phyloP scores from a whole-genome alignment of 345 rosid genomes.

The Syzygium jambos region DNA sequence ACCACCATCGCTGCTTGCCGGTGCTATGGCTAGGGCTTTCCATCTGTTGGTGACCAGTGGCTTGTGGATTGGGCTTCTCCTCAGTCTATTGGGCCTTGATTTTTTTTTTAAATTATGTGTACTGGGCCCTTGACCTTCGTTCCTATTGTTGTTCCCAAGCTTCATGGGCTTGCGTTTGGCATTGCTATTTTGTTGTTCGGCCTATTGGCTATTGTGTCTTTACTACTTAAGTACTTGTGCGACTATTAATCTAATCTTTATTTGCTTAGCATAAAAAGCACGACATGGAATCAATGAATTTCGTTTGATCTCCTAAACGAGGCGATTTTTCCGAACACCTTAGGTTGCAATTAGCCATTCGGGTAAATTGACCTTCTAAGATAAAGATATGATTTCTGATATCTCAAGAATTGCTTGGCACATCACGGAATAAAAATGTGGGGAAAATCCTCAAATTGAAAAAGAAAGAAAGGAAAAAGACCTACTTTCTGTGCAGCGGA shows the following conservation, averaged over 20 bases:
- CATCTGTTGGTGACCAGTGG: not conserved
- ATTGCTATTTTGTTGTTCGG: no score
- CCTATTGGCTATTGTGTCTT: no score
- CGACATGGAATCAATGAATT: not conserved
- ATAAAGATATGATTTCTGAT: fast-evolving
- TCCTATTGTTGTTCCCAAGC: no score
- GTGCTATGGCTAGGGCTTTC: not conserved
- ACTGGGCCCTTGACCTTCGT: no score
- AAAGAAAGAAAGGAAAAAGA: not conserved
- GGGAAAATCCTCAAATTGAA: not conserved
- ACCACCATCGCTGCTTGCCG: not conserved
- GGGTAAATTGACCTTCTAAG: not conserved
- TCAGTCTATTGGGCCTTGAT: no score
- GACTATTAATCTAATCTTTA: not conserved
- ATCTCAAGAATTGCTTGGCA: not conserved
- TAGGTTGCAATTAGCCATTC: not conserved
- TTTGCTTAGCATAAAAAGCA: not conserved
- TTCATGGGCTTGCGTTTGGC: no score
- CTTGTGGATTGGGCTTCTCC: no score
- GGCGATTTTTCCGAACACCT: not conserved
- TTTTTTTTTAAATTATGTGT: no score
- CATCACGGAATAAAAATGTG: fast-evolving
- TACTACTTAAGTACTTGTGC: not conserved
- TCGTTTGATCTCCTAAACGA: fast-evolving
- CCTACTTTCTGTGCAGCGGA: not conserved